These are phyloP conservation scores for Hemileia vastatrix DNA, from an alignment of 1,284 basidiomycete genomes.

Conservation along the genomic window DNA sequence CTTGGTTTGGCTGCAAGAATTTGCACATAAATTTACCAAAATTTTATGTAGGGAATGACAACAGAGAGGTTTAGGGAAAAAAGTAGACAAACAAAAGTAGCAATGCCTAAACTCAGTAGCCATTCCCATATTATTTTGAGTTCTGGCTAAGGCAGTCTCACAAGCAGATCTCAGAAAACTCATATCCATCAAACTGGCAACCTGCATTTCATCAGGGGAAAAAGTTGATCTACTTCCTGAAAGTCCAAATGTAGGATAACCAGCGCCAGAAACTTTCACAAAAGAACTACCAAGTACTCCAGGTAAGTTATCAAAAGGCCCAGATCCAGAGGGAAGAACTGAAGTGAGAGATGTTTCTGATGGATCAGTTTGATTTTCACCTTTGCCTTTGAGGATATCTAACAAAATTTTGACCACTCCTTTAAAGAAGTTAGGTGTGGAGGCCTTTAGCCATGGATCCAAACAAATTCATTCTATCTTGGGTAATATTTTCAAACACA, in stretches of 20 bases:
- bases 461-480: slow-evolving; percentile 65
- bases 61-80: slow-evolving; percentile 86
- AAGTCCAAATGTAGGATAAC: slow-evolving; percentile 36
- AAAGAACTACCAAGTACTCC: slow-evolving; percentile 8
- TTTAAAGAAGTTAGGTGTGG: slow-evolving; percentile 60
- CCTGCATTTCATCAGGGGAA: slow-evolving; percentile 47
- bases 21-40: slow-evolving; percentile 89
- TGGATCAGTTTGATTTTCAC: slow-evolving; percentile 55
- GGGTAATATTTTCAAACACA: slow-evolving; percentile 64
- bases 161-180: slow-evolving; percentile 81
- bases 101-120: slow-evolving; percentile 89
- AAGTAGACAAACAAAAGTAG: slow-evolving; percentile 81
- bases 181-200: slow-evolving; percentile 85
- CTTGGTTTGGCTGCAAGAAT: slow-evolving; percentile 78
- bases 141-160: slow-evolving; percentile 68
- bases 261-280: slow-evolving; percentile 4
- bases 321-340: slow-evolving; percentile 18
- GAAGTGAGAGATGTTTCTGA: slow-evolving; percentile 30
- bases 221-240: slow-evolving; percentile 31
- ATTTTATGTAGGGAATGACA: slow-evolving; percentile 79
- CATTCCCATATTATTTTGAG: slow-evolving; percentile 75
- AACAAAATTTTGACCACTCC: slow-evolving; percentile 65
- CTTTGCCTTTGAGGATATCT: slow-evolving; percentile 69
- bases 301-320: background rate
- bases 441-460: slow-evolving; percentile 66